These are phyloP conservation scores for Forsythia suspensa DNA, from an alignment of 257 asterid genomes.

Conservation along the genomic window DNA sequence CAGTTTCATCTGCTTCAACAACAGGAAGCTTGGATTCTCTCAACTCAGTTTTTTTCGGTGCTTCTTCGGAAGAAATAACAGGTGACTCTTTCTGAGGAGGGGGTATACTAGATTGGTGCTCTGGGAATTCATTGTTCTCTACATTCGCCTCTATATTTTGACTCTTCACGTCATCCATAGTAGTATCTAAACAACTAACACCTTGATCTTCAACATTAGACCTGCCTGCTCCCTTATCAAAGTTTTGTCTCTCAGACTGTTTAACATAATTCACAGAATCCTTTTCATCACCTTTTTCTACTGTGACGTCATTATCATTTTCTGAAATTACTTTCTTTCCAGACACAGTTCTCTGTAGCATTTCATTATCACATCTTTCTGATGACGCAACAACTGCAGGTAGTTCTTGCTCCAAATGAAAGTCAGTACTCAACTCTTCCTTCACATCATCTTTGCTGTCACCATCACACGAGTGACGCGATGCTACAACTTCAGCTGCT, in stretches of 20 bases:
- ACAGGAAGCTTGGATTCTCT: conserved; percentile 25
- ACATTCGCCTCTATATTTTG: conserved; percentile 6
- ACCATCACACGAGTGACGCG: not conserved
- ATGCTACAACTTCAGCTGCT: conserved; percentile 12
- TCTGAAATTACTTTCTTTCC: conserved; percentile 13
- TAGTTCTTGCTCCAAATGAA: conserved; percentile 18
- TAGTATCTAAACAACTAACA: conserved; percentile 9
- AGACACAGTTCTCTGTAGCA: conserved; percentile 19
- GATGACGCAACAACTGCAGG: conserved; percentile 10
- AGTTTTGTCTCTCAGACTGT: conserved; percentile 13
- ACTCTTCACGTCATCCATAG: conserved; percentile 7
- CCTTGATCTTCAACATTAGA: conserved; percentile 13
- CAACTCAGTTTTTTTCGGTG: conserved; percentile 27
- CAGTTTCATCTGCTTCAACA: conserved; percentile 20
- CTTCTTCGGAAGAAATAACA: conserved; percentile 20
- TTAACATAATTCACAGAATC: not conserved
- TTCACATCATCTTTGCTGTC: conserved; percentile 25
- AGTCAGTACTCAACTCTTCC: conserved; percentile 15
- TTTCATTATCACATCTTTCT: conserved; percentile 26
- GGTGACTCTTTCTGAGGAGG: conserved; percentile 18
- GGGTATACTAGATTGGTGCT: conserved; percentile 8
- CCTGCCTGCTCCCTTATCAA: not conserved
- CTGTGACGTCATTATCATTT: conserved; percentile 13
- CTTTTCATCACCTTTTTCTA: conserved; percentile 20
- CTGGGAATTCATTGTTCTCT: not conserved